These are phyloP conservation scores for Cyclocybe aegerita DNA, from an alignment of 768 basidiomycete genomes.

Conservation along the genomic window DNA sequence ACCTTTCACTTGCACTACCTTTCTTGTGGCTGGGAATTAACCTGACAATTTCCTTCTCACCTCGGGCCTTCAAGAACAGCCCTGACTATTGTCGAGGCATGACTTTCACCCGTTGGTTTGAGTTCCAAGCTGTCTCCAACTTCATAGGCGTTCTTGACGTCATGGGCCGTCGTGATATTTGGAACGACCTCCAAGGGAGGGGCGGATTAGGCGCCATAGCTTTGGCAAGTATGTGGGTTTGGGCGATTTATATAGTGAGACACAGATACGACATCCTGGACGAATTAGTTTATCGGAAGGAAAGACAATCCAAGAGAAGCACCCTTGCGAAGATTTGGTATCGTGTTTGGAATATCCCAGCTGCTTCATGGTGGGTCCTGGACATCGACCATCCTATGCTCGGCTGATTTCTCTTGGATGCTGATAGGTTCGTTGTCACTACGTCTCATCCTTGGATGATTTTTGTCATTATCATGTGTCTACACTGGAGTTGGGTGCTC, in stretches of 20 bases:
- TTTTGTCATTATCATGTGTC: constrained; percentile 9
- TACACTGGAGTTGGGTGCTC: constrained; percentile 17
- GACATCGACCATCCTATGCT: no score
- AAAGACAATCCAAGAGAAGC: background rate
- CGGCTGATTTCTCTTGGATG: no score
- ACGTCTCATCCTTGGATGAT: constrained; percentile 12
- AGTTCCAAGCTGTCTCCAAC: constrained; percentile 15
- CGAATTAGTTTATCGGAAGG: background rate
- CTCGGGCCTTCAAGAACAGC: constrained; percentile 13
- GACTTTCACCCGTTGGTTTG: constrained; percentile 10
- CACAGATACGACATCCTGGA: constrained; percentile 12
- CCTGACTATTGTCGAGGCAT: constrained; percentile 9
- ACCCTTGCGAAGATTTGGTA: no score
- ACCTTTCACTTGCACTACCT: constrained; percentile 8
- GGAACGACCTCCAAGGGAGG: constrained; percentile 12
- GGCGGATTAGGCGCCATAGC: constrained; percentile 15
- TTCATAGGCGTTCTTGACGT: constrained; percentile 20
- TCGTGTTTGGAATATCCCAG: no score
- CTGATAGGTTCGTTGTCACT: constrained; percentile 7
- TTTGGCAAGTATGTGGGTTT: constrained; percentile 12
- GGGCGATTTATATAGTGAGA: constrained; percentile 14
- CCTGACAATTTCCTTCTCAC: constrained; percentile 14
- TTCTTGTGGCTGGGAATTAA: constrained; percentile 12
- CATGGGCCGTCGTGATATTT: constrained; percentile 18
- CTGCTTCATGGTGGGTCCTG: no score